Evolutionary conservation across 2,329 filamentous ascomycete genomes (phyloP).

Genomic region (Monilinia polystroma): DNA sequence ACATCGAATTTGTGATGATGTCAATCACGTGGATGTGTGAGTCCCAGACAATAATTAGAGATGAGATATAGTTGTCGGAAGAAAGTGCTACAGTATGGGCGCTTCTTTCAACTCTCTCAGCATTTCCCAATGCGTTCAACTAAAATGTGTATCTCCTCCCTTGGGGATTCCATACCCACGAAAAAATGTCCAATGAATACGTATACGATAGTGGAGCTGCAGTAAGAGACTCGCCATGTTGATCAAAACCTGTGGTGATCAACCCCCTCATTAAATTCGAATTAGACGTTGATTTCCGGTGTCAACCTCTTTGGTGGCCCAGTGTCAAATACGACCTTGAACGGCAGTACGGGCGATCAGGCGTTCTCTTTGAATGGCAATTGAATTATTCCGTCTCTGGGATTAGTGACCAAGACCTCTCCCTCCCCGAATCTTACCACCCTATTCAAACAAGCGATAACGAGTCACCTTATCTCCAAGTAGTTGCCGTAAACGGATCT

Average conservation of each 20-base stretch:
- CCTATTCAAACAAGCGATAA: background rate
- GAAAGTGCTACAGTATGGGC: constrained; percentile 11
- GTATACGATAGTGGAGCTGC: no score
- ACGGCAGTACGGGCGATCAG: background rate
- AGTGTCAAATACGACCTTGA: background rate
- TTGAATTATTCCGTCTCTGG: constrained; percentile 1
- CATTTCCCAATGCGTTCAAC: background rate
- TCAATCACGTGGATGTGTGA: constrained; percentile 14
- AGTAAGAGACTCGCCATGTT: constrained; percentile 1
- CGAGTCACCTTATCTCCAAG: background rate
- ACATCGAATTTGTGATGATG: constrained; percentile 13
- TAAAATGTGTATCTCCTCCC: background rate
- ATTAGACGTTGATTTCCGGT: background rate
- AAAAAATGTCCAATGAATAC: background rate
- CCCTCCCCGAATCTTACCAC: background rate
- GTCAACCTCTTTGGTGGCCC: background rate
- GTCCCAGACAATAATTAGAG: background rate
- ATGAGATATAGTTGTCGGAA: constrained; percentile 10
- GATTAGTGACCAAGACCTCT: constrained; percentile 13
- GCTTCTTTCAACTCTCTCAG: constrained; percentile 5
- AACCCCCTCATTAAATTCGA: constrained; percentile 1
- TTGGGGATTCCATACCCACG: background rate
- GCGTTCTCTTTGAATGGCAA: constrained; percentile 8
- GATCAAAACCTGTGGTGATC: background rate
- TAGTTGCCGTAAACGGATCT: background rate